These are phyloP conservation scores for Tuber melanosporum DNA, from an alignment of 495 filamentous ascomycete species.

Conservation along the genomic window DNA sequence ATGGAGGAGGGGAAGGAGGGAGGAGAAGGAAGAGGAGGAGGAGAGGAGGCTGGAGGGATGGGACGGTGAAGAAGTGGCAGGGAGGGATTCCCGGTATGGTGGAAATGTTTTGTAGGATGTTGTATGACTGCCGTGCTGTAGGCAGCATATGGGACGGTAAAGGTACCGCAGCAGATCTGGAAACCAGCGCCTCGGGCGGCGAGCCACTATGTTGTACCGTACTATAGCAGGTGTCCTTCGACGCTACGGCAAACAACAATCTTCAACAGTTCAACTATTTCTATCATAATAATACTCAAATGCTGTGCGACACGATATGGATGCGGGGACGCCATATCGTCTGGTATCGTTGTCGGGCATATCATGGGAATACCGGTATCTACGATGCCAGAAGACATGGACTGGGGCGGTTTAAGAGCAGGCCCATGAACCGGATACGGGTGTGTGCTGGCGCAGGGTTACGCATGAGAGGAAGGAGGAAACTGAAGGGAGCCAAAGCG, in stretches of 20 bases:
- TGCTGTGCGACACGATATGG: not conserved
- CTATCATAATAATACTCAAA: not conserved
- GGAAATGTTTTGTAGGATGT: not conserved
- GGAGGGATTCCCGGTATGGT: not conserved
- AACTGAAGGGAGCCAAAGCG: not conserved
- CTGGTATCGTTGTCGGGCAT: not conserved
- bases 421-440: slow-evolving; percentile 20
- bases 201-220: not conserved
- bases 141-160: not conserved
- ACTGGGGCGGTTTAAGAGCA: slow-evolving; percentile 3
- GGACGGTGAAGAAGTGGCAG: slow-evolving; percentile 20
- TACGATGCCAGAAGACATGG: not conserved
- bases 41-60: slow-evolving; percentile 17
- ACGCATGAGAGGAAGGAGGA: not conserved
- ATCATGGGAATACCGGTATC: not conserved
- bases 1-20: slow-evolving; percentile 14
- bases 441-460: slow-evolving; percentile 27
- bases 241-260: not conserved
- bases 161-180: not conserved
- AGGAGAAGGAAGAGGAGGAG: slow-evolving; percentile 13
- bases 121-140: not conserved
- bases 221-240: not conserved
- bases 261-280: not conserved
- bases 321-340: not conserved
- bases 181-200: not conserved